Base-by-base conservation (phyloP, 2,329 filamentous ascomycete species). In the Zasmidium angulare region DNA sequence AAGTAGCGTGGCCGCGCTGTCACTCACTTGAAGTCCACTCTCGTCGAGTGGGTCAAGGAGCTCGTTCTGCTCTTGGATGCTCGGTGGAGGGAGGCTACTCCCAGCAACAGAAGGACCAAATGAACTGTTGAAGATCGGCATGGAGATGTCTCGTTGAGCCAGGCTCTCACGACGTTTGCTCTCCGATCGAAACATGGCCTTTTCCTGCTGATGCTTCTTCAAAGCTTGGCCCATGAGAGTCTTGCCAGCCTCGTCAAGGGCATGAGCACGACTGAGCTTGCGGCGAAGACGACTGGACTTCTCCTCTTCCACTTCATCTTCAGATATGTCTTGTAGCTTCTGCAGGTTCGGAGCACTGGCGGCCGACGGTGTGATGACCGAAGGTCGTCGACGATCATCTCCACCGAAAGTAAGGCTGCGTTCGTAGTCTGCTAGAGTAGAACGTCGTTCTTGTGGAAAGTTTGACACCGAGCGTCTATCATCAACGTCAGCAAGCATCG, bases 161-260 rank as follows among this genome's bases (percentile, higher is more conserved):
- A 29, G 22, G 6, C 56, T 50, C 22, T 66, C 63, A 12, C 61
- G 57, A n/a, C 62, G 66, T 53, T 72, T 73, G 58, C 68, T 71
- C 19, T 63, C 59, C 2, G 68, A 68, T 3, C 69, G 69, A 40
- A 73, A 72, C 26, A 74, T 50, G 7, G 71, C 70, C 51, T 74
- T 74, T 50, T 74, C 72, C 19, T 66, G 61, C 51, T 72, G 65
- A 55, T 73, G 69, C 51, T 66, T 64, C 36, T 70, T 65, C 47
- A 74, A 60, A 2, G 72, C 72, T 51, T 71, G 68, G 17, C 69
- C 68, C 71, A 74, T 74, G 43, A 74, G 36, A 10, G 49, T 58
- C 21, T 47, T 29, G 2, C 55, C 55, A 10, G 55, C 49, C 23
- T 58, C 55, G 20, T 58, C 55, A 43, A 58, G 40, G 14, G 55